These are phyloP conservation scores for Solanum hybrid DNA, from an alignment of 305 asterid genomes.

Conservation along the genomic window DNA sequence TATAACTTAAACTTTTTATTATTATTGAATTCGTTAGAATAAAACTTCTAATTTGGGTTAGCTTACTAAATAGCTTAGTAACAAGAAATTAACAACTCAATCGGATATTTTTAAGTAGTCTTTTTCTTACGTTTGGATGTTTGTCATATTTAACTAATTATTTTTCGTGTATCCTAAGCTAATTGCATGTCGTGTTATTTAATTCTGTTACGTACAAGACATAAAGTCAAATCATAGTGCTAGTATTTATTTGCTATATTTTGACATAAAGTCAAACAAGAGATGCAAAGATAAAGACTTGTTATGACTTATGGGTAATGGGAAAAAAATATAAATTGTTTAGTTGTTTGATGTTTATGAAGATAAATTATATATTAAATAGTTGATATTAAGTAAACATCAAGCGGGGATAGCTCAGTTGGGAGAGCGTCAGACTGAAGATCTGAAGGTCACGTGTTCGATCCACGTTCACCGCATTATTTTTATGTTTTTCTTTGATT, in stretches of 20 bases:
- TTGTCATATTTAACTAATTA: not conserved
- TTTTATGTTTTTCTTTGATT: not conserved
- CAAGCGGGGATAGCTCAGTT: slow-evolving; percentile 90
- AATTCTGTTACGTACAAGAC: not conserved
- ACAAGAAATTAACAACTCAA: not conserved
- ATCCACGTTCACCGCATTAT: slow-evolving; percentile 80
- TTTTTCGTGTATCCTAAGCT: not conserved
- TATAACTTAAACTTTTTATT: not conserved
- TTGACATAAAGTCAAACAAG: not conserved
- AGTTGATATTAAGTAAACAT: rapidly evolving
- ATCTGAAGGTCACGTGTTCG: slow-evolving; percentile 97
- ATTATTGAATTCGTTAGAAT: not conserved
- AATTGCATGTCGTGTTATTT: not conserved
- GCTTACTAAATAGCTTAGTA: not conserved
- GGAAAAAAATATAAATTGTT: not conserved
- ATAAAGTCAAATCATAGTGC: not conserved
- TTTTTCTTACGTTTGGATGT: not conserved
- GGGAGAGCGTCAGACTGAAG: slow-evolving; percentile 99
- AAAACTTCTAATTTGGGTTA: not conserved
- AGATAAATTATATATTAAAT: not conserved
- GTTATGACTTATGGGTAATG: not conserved
- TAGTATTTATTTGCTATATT: not conserved
- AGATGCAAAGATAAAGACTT: not conserved
- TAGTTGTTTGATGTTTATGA: not conserved
- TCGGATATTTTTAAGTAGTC: not conserved